Conservation (phyloP, 768 basidiomycete species). For the Phylloporus arenicola region DNA sequence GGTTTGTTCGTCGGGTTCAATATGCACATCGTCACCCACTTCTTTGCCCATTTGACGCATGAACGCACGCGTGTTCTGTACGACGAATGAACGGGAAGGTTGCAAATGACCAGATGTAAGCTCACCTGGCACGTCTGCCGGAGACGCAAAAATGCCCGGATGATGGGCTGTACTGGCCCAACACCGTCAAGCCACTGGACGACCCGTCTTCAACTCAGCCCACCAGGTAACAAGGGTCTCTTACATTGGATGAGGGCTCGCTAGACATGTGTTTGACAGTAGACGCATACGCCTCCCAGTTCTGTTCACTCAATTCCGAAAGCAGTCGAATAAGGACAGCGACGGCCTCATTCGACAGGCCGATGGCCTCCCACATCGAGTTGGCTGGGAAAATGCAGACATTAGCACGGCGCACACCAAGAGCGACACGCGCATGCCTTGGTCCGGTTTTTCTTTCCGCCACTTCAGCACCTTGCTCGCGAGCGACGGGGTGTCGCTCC, state of each 20-base stretch:
- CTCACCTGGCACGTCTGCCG: constrained; percentile 56
- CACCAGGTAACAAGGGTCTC: constrained; percentile 24
- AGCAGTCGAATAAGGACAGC: constrained; percentile 49
- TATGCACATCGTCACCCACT: constrained; percentile 61
- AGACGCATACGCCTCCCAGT: constrained; percentile 47
- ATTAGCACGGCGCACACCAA: background rate
- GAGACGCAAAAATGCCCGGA: constrained; percentile 53
- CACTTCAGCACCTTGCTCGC: constrained; percentile 89
- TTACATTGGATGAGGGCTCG: constrained; percentile 47
- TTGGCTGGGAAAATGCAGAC: constrained; percentile 39
- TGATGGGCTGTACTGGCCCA: constrained; percentile 29
- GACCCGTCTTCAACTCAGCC: background rate
- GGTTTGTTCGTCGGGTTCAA: constrained; percentile 89
- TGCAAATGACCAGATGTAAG: background rate
- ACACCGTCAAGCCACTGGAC: constrained; percentile 42
- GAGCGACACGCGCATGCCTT: constrained; percentile 38
- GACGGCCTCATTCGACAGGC: constrained; percentile 56
- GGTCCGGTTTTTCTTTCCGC: constrained; percentile 59
- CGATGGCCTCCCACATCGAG: constrained; percentile 59
- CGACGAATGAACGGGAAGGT: background rate
- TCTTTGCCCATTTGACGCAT: constrained; percentile 83
- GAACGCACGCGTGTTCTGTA: constrained; percentile 64
- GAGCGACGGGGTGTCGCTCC: constrained; percentile 92
- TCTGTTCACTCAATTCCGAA: constrained; percentile 41
- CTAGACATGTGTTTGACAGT: constrained; percentile 60